Conservation (phyloP, 352 stramenopile species). For the Pythium guiyangense region DNA sequence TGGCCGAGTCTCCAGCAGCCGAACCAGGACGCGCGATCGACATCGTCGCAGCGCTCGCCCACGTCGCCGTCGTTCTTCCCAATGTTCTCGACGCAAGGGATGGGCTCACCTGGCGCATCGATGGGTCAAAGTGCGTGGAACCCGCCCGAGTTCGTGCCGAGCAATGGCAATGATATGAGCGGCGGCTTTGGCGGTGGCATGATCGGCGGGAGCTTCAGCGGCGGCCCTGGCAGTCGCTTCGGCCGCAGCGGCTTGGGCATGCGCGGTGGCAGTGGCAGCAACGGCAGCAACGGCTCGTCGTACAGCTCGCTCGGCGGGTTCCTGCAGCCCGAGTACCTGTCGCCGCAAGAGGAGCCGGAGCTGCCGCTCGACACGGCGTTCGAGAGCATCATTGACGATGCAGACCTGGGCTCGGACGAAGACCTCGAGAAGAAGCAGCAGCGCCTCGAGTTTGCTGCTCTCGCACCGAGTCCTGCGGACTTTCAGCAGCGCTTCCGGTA, state of each 20-base stretch:
- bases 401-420: slow-evolving; percentile 13
- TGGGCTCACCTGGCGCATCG: slow-evolving; percentile 4
- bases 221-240: slow-evolving; percentile 14
- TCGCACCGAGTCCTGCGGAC: slow-evolving; percentile 10
- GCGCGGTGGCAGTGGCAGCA: slow-evolving; percentile 7
- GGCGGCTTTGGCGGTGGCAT: slow-evolving; percentile 44
- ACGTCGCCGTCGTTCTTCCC: slow-evolving; percentile 43
- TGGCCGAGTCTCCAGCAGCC: slow-evolving; percentile 35
- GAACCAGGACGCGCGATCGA: slow-evolving; percentile 26
- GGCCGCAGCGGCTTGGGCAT: slow-evolving; percentile 25
- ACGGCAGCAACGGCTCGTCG: slow-evolving; percentile 9
- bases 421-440: slow-evolving; percentile 17
- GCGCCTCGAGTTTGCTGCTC: slow-evolving; percentile 14
- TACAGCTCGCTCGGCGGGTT: slow-evolving; percentile 66
- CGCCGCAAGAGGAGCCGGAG: slow-evolving; percentile 35
- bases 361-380: slow-evolving; percentile 43
- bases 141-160: slow-evolving; percentile 10
- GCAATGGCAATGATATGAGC: slow-evolving; percentile 15
- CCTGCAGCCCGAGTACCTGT: slow-evolving; percentile 49
- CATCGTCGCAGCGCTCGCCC: slow-evolving; percentile 32
- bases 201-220: slow-evolving; percentile 35
- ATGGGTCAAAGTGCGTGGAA: slow-evolving; percentile 21
- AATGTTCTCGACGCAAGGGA: slow-evolving; percentile 41
- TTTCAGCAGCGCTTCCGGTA: slow-evolving; percentile 36
- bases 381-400: slow-evolving; percentile 26